Base-by-base conservation (phyloP, 2,329 filamentous ascomycete genomes). In the Botrytis byssoidea region DNA sequence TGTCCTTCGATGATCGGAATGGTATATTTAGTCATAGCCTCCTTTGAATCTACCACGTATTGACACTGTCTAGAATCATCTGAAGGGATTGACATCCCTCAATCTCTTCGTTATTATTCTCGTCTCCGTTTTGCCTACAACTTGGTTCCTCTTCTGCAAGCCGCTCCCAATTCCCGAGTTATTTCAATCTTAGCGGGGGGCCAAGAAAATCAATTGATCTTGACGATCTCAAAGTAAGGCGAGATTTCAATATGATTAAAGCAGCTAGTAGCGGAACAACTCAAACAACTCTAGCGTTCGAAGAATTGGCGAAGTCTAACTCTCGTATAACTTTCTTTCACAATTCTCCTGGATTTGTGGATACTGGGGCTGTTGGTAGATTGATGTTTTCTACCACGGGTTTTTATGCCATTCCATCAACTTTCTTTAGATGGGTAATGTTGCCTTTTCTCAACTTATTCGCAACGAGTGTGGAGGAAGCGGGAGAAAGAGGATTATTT, bases 101-200 rank as follows among this genome's bases (percentile, higher is more conserved):
- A 85, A 37, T 83, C 85, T 12, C 83, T 91, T 25, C 83, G 83
- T 18, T 88, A 88, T 80, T 91, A 91, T 81, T 83, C 86, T 1
- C 88, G 89, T 20, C 83, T 87, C 71, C 87, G 87, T 63, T 87
- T 91, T 78, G 82, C 86, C 25, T 76, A 84, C 73, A 88, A 89
- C 69, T 84, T 92, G 0, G 84, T 91, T 16, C 89, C 89, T 0
- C 83, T 87, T 0, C 83, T 92, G 0, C 85, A 85, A 0, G 74
- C 81, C 0, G 76, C 80, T 3, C 81, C 88, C 6, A 74, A 73
- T 4, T 84, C 86, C 0, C 86, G 88, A 14, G 87, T 90, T 14
- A 84, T 90, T 44, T 85, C 83, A 29, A 86, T 90, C 25, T 81
- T 88, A 0, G 86, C 84, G 0, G 88, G 83, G 7, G 85, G 86